Evolutionary conservation across 805 yeast genomes (phyloP), one percentile per base, ranked within the genome.

Genomic region (Huiozyma sinensis): DNA sequence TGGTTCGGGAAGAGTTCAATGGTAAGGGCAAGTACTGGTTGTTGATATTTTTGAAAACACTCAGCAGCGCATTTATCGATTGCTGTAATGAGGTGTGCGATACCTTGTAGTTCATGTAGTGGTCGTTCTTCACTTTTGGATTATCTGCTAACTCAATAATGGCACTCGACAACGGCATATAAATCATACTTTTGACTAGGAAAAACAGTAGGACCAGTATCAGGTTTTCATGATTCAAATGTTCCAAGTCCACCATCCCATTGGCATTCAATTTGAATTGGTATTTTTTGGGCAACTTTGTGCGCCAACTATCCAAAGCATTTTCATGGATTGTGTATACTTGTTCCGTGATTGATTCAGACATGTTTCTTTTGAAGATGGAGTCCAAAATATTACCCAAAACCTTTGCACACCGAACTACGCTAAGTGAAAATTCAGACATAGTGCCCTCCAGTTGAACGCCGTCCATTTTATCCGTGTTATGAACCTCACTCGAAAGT

Each of bases 251-350:
- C 10, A 58, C 56, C 13, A 56, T 50, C 1, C 83, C 82, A 53
- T 75, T 75, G 12, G 71, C 72, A 48, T 80, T 85, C 30, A 81
- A 63, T 34, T 81, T 82, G 51, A 86, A 83, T 44, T 70, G 72
- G 46, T 84, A 65, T 35, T 72, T 70, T 0, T 61, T 35, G 1
- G 94, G 86, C 36, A 88, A 65, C 36, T 81, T 83, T 17, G 79
- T 66, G 52, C 85, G 69, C 96, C 96, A 88, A 40, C 75, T 66
- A 51, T 87, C 95, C 39, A 88, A 67, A 53, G 79, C 73, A 51
- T 81, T 77, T 56, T 88, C 95, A 47, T 68, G 70, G 11, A 67
- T 56, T 29, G 67, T 46, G 3, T 64, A 56, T 4, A 52, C 50
- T 34, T 55, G 57, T 43, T 54, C 52, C 4, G 59, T 50, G 7